phyloP scores from a whole-genome alignment of 192 early-diverging fungal genomes.

The Physocladia obscura region DNA sequence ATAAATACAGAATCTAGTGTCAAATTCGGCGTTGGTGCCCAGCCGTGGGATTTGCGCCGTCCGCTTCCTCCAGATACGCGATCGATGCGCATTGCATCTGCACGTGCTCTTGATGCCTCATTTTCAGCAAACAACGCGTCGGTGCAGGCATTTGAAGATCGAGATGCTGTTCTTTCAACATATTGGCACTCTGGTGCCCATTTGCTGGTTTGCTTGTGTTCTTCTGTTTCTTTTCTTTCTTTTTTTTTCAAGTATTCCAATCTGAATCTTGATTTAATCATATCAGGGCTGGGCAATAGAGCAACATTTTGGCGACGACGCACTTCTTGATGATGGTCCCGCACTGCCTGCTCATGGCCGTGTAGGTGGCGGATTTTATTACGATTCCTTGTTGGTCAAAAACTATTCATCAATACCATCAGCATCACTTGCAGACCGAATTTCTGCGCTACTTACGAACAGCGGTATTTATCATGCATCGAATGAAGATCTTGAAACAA shows the following conservation, averaged over 20 bases:
- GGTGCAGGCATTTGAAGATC: too few relatives aligned
- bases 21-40: too few relatives aligned
- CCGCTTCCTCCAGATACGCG: conserved; percentile 8
- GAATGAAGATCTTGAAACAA: conserved; percentile 46
- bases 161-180: conserved; percentile 8
- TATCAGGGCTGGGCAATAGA: conserved; percentile 68
- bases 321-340: conserved; percentile 72
- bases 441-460: neutral
- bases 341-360: conserved; percentile 32
- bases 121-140: neutral
- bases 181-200: conserved; percentile 44
- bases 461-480: conserved; percentile 52
- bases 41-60: conserved; percentile 29
- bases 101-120: neutral
- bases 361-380: conserved; percentile 75
- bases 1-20: too few relatives aligned
- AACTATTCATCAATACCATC: neutral
- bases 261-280: neutral
- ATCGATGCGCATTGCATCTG: neutral
- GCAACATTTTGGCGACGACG: conserved; percentile 62
- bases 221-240: neutral
- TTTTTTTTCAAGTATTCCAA: neutral
- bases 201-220: conserved; percentile 14
- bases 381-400: conserved; percentile 67
- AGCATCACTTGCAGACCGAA: neutral